These are phyloP conservation scores for Boeremia lycopersici DNA, from an alignment of 2,329 filamentous ascomycete genomes.

Conservation along the genomic window DNA sequence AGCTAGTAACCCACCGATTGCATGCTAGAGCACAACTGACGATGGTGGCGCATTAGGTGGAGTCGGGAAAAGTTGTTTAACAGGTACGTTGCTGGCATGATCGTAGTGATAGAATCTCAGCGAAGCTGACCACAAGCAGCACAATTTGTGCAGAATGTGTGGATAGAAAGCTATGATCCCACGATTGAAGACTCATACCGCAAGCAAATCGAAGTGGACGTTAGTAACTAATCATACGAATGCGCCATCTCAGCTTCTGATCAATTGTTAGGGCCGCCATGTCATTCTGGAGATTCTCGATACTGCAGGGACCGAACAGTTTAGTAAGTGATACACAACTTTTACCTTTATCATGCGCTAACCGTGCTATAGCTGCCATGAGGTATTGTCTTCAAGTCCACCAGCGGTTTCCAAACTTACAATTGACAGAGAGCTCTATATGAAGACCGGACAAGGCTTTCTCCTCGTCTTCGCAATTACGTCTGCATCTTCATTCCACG, in stretches of 20 bases:
- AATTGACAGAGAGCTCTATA: constrained; percentile 57
- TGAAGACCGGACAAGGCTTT: constrained; percentile 93
- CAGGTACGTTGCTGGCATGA: constrained; percentile 62
- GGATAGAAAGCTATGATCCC: constrained; percentile 77
- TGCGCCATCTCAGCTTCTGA: constrained; percentile 16
- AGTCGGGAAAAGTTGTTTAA: constrained; percentile 91
- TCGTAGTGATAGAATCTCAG: background rate
- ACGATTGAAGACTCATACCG: constrained; percentile 68
- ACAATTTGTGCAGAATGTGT: constrained; percentile 92
- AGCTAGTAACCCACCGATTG: constrained; percentile 26
- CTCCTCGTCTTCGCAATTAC: constrained; percentile 92
- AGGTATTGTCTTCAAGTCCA: constrained; percentile 35
- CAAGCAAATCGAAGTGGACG: constrained; percentile 75
- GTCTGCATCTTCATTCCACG: constrained; percentile 79
- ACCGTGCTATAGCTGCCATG: constrained; percentile 39
- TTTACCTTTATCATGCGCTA: constrained; percentile 15
- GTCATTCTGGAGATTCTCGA: constrained; percentile 90
- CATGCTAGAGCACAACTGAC: constrained; percentile 31
- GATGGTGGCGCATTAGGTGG: constrained; percentile 64
- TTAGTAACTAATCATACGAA: constrained; percentile 56
- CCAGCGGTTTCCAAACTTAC: constrained; percentile 19
- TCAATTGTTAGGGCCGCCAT: constrained; percentile 71
- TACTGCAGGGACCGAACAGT: constrained; percentile 90
- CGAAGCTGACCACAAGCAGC: constrained; percentile 53
- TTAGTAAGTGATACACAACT: constrained; percentile 66